These are phyloP conservation scores for Friedmanniomyces simplex DNA, from an alignment of 495 filamentous ascomycete genomes.

Conservation along the genomic window DNA sequence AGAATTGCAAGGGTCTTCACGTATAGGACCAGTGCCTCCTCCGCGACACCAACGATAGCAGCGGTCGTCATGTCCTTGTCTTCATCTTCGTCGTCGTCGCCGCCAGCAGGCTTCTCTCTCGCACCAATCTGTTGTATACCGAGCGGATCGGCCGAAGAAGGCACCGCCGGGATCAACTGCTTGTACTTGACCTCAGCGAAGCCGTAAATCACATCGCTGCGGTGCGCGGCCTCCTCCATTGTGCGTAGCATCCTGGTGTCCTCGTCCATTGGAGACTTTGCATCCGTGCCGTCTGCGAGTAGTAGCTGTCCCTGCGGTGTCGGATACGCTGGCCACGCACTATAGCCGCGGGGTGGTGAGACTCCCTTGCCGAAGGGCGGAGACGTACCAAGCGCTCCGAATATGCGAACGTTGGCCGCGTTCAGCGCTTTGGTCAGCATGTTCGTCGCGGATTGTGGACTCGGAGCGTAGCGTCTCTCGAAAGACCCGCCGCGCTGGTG, in stretches of 20 bases:
- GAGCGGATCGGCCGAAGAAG: constrained; percentile 60
- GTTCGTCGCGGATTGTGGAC: constrained; percentile 61
- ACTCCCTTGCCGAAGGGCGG: constrained; percentile 46
- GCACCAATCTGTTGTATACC: constrained; percentile 47
- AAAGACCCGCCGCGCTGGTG: constrained; percentile 64
- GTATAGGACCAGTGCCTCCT: constrained; percentile 92
- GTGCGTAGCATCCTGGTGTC: constrained; percentile 65
- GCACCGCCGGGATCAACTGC: constrained; percentile 79
- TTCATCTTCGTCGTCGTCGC: constrained; percentile 28
- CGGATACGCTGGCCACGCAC: constrained; percentile 75
- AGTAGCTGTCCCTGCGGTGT: constrained; percentile 51
- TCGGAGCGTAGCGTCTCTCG: constrained; percentile 65
- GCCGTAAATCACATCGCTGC: constrained; percentile 89
- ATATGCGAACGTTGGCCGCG: constrained; percentile 68
- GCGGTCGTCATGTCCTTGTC: constrained; percentile 73
- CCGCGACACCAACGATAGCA: constrained; percentile 73
- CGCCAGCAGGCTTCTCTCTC: constrained; percentile 31
- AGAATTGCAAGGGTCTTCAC: constrained; percentile 85
- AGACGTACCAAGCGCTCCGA: constrained; percentile 23
- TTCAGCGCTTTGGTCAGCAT: constrained; percentile 91
- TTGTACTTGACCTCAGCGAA: constrained; percentile 99
- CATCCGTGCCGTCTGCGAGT: constrained; percentile 54
- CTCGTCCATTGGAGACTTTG: constrained; percentile 57
- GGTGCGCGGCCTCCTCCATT: constrained; percentile 83
- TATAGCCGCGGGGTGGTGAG: constrained; percentile 64